phyloP scores from a whole-genome alignment of 192 early-diverging fungal species.

The Linnemannia exigua region DNA sequence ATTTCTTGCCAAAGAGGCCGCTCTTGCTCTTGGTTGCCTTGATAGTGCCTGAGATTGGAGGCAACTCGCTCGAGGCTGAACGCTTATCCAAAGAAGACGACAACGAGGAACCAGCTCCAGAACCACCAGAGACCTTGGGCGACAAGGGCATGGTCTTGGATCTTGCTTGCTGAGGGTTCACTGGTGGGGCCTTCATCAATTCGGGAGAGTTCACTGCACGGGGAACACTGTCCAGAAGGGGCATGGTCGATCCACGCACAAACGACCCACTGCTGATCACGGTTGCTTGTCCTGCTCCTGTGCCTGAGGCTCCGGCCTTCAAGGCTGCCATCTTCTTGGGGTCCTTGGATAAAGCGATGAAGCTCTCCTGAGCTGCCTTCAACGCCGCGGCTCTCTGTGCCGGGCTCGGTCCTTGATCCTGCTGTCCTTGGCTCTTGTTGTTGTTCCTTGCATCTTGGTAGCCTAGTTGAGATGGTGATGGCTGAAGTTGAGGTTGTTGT shows the following conservation, averaged over 20 bases:
- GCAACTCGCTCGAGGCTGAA: neutral
- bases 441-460: neutral
- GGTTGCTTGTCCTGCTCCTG: conserved; percentile 3
- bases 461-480: neutral
- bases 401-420: conserved; percentile 34
- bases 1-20: conserved; percentile 29
- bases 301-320: neutral
- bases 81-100: conserved; percentile 14
- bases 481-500: conserved; percentile 14
- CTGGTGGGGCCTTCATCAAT: neutral
- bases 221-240: conserved; percentile 7
- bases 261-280: conserved; percentile 41
- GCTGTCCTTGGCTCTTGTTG: neutral
- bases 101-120: conserved; percentile 34
- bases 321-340: conserved; percentile 26
- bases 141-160: conserved; percentile 1
- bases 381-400: conserved; percentile 44
- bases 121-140: conserved; percentile 49
- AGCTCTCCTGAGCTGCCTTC: conserved; percentile 35
- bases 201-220: conserved; percentile 7
- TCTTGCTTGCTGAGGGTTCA: neutral
- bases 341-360: conserved; percentile 40
- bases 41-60: neutral
- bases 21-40: conserved; percentile 3
- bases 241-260: conserved; percentile 13